Conservation (phyloP, 163 green algal species). For the Volvox carteri region DNA sequence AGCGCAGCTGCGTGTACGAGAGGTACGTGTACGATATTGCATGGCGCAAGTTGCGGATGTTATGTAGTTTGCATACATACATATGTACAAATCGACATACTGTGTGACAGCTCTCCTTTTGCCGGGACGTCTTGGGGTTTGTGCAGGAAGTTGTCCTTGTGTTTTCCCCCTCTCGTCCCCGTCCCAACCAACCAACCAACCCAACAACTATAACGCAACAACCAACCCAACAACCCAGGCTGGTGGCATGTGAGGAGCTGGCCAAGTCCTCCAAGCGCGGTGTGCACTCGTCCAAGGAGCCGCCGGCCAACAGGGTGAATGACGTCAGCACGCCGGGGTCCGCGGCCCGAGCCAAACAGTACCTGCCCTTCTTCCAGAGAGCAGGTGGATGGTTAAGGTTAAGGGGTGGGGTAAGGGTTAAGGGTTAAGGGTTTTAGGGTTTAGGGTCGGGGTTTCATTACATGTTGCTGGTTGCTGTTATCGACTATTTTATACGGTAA, state of each 20-base stretch:
- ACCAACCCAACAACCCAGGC: constrained; percentile 2
- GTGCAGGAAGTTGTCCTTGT: too few species aligned
- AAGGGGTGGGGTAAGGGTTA: background rate
- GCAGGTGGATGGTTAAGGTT: constrained; percentile 41
- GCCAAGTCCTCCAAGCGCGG: constrained; percentile 84
- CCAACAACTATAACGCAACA: too few species aligned
- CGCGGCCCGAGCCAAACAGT: constrained; percentile 84
- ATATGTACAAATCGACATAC: too few species aligned
- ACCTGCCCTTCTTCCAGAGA: constrained; percentile 94
- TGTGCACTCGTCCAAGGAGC: constrained; percentile 88
- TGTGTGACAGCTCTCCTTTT: too few species aligned
- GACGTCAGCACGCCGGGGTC: constrained; percentile 85
- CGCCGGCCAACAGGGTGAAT: constrained; percentile 87
- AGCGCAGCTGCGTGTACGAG: constrained; percentile 91
- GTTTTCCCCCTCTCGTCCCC: too few species aligned
- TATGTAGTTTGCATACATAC: too few species aligned
- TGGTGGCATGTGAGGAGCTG: constrained; percentile 51
- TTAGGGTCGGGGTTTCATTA: too few species aligned
- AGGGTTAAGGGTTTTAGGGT: too few species aligned
- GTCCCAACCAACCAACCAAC: too few species aligned
- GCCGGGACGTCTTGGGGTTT: too few species aligned
- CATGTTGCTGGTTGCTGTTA: too few species aligned
- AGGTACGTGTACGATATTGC: constrained; percentile 59
- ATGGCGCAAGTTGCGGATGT: background rate
- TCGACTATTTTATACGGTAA: too few species aligned